Evolutionary conservation across 306 rosid genomes (phyloP), one percentile per base, ranked within the genome.

Genomic region (Acmispon strigosus): DNA sequence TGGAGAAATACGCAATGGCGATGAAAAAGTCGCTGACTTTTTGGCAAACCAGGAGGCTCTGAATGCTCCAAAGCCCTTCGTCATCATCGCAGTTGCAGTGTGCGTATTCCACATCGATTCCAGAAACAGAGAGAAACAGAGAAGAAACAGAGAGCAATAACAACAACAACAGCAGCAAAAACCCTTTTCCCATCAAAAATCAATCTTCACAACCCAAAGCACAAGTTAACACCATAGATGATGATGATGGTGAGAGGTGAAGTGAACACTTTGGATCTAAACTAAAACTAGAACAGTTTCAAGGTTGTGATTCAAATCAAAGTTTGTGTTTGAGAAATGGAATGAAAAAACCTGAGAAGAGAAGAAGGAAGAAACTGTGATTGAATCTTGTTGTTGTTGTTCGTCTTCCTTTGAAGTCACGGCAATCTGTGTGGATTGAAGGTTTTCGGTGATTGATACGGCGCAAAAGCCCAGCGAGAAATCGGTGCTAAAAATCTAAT

Each of bases 1-100:
- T 88, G 8, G 96, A 90, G 29, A 92, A 92, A 63, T 92, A 89
- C 11, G 96, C 98, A 53, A 92, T 85, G 0, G 96, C 96, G 53
- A 92, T 90, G 34, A 92, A 79, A 85, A 89, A 87, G 55, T 89
- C 98, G 64, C 95, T 80, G 49, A 89, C 96, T 71, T 90, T 80
- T 73, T 89, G 98, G 69, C 85, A 79, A 75, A 87, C 89, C 7
- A 89, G 52, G 53, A 89, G 82, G 81, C 66, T 85, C 0, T 86
- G 88, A 1, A 84, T 68, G 83, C 86, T 83, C 96, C 86, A 84
- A 56, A 78, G 4, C 57, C 82, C 91, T 29, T 84, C 90, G 2
- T 78, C 94, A 37, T 88, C 89, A 13, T 71, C 90, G 34, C 91
- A 88, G 24, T 76, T 78, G 47, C 91, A 88, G 17, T 54, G 47